These are phyloP conservation scores for Trichoderma harzianum DNA, from an alignment of 2,329 filamentous ascomycete species.

Conservation along the genomic window DNA sequence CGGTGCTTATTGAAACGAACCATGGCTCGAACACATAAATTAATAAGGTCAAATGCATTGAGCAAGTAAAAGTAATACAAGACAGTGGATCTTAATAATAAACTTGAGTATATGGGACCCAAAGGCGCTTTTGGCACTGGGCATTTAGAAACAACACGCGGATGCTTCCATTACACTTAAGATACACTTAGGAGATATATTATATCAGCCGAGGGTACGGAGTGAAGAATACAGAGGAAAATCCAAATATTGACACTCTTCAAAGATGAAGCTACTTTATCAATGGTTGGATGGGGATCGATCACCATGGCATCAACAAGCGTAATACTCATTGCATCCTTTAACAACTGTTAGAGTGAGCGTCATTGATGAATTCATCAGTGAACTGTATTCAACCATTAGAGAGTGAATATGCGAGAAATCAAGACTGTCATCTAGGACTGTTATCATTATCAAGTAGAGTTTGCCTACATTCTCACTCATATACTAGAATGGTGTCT, in stretches of 20 bases:
- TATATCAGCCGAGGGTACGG: background rate
- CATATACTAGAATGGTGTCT: background rate
- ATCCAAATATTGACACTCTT: background rate
- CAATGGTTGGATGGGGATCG: background rate
- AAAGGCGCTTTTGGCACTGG: background rate
- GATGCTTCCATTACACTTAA: background rate
- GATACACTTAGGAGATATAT: background rate
- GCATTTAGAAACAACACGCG: background rate
- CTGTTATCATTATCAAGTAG: background rate
- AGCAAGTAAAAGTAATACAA: too few species aligned
- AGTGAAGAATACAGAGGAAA: background rate
- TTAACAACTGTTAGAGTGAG: background rate
- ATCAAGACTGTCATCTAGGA: background rate
- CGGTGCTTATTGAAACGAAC: background rate
- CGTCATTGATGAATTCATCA: background rate
- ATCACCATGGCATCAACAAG: background rate
- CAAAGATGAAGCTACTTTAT: background rate
- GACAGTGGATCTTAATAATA: background rate
- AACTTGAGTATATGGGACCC: background rate
- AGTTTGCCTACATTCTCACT: background rate
- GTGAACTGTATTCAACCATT: background rate
- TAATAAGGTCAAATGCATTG: background rate
- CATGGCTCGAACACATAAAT: background rate
- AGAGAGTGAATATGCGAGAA: background rate
- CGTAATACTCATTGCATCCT: background rate